A percentile compares a stretch with the other conserved stretches of the same genome.
Conservation (phyloP, 768 basidiomycete species). For the Rhodosporidiobolus sp. region DNA sequence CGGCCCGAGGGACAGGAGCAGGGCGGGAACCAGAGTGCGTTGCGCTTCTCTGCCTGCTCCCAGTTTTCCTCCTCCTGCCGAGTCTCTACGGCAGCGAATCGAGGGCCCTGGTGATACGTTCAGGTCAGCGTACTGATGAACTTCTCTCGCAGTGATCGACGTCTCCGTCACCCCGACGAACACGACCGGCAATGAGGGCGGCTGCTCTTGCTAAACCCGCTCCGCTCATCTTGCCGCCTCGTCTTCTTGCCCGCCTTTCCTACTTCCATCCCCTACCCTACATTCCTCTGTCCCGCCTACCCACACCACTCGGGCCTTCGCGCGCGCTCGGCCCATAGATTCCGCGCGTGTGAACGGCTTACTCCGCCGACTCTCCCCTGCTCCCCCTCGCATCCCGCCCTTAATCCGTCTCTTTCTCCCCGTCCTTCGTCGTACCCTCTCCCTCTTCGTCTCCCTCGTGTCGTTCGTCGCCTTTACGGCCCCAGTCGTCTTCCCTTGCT, state of each 20-base stretch:
- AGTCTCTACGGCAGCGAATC: too few species aligned
- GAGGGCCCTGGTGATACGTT: too few species aligned
- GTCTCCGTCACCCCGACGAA: conserved; percentile 42
- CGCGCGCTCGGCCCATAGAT: too few species aligned
- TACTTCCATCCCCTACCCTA: background rate
- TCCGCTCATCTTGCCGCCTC: background rate
- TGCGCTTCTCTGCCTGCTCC: background rate
- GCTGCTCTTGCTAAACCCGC: conserved; percentile 41
- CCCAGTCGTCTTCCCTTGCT: background rate
- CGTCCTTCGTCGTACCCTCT: background rate
- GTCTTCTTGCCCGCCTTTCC: too few species aligned
- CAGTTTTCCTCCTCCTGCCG: background rate
- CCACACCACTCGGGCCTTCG: background rate
- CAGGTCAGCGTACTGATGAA: background rate
- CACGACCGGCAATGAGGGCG: conserved; percentile 38
- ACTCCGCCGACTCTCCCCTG: background rate
- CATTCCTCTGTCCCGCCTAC: too few species aligned
- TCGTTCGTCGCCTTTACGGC: background rate
- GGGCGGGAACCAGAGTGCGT: conserved; percentile 51
- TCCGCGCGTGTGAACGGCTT: too few species aligned
- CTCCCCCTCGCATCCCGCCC: too few species aligned
- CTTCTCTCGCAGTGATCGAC: conserved; percentile 42
- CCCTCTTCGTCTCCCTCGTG: background rate
- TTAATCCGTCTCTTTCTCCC: background rate
- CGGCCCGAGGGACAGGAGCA: conserved; percentile 57